phyloP scores from a whole-genome alignment of 148 eudicot species.

The Amaranthus hypochondriacus region DNA sequence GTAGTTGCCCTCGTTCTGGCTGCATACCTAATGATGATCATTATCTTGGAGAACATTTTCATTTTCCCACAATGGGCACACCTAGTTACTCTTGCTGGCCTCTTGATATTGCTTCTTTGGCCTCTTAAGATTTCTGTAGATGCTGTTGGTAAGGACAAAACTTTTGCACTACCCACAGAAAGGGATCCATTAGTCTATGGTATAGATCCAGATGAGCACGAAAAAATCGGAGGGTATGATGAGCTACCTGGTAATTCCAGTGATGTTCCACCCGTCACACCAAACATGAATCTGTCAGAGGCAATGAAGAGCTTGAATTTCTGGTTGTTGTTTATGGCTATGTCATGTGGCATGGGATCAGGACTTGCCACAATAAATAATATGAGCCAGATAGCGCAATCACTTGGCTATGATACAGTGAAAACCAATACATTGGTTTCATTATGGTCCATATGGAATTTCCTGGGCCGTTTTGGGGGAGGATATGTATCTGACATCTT shows the following conservation, averaged over 20 bases:
- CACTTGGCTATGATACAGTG: slow-evolving; percentile 51
- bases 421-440: slow-evolving; percentile 67
- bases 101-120: slow-evolving; percentile 48
- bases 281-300: slow-evolving; percentile 47
- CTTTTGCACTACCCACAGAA: slow-evolving; percentile 15
- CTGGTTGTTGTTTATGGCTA: slow-evolving; percentile 76
- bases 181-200: slow-evolving; percentile 29
- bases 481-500: slow-evolving; percentile 73
- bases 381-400: slow-evolving; percentile 83
- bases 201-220: slow-evolving; percentile 14
- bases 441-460: slow-evolving; percentile 91
- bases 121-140: slow-evolving; percentile 48
- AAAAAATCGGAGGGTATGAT: slow-evolving; percentile 19
- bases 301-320: slow-evolving; percentile 61
- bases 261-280: slow-evolving; percentile 17
- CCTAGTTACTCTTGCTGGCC: slow-evolving; percentile 32
- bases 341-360: slow-evolving; percentile 92
- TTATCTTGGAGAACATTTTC: slow-evolving; percentile 54
- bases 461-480: slow-evolving; percentile 88
- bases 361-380: slow-evolving; percentile 86
- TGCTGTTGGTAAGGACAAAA: slow-evolving; percentile 45
- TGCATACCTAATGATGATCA: slow-evolving; percentile 59
- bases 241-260: slow-evolving; percentile 22
- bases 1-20: slow-evolving; percentile 54
- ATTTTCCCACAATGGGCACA: slow-evolving; percentile 49